Base-by-base conservation (phyloP, 2,329 filamentous ascomycete genomes). In the Calonectria henricotiae region DNA sequence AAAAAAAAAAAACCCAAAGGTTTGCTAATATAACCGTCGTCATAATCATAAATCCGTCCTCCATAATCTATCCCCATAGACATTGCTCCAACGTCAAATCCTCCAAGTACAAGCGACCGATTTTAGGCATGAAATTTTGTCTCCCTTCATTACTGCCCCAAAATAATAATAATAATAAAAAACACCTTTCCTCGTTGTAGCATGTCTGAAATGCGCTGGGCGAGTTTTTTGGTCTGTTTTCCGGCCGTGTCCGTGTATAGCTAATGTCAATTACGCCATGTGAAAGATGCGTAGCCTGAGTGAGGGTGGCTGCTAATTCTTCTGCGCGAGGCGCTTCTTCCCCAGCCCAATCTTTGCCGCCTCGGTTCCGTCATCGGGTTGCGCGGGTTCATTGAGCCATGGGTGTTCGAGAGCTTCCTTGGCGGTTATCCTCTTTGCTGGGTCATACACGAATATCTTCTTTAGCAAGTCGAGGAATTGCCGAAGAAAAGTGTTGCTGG, bases 391-490 rank as follows among this genome's bases (percentile, higher is more conserved):
- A 1, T 58, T 58, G 13, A 58, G 51, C 51, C 51, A 58, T 37
- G 89, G 88, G 73, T 93, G 91, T 64, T 90, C 87, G 54, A 93
- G 82, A 1, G 91, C 91, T 75, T 92, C 84, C 74, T 91, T 90
- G 25, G 91, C 91, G 3, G 90, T 92, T 72, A 93, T 92, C 54
- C 91, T 88, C 68, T 89, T 87, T 5, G 84, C 82, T 4, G 91
- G 90, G 69, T 93, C 90, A 78, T 92, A 92, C 37, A 92, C 87
- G 74, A 93, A 93, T 58, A 93, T 92, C 79, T 88, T 91, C 74
- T 86, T 85, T 8, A 93, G 81, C 13, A 93, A 84, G 79, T 92
- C 90, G 49, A 91, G 81, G 75, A 93, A 92, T 71, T 89, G 87
- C 68, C 85, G 85, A 67, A 91, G 83, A 80, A 92, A 93, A 12